Base-by-base conservation (phyloP, 495 filamentous ascomycete species). In the Friedmanniomyces simplex region DNA sequence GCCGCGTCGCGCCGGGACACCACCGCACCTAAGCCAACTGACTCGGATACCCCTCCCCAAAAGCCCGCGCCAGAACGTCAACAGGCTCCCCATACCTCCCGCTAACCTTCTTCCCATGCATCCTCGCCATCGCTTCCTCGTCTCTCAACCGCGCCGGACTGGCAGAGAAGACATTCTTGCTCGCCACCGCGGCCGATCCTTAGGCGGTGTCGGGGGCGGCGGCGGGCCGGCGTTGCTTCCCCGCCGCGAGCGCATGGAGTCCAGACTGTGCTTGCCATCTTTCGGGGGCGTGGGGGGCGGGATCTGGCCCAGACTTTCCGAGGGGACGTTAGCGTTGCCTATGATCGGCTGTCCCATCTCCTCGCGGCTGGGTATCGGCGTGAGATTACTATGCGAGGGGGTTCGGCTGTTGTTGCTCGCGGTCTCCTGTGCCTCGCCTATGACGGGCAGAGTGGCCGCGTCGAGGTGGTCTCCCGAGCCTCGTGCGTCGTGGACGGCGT, bases 351-450 rank as follows among this genome's bases (percentile, higher is more conserved):
- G 57, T 42, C 16, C 55, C 12, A 45, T 20, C 34, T 59, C 56
- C 16, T 59, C 56, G 13, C 42, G 32, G 24, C 49, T 45, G 7
- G 16, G 56, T 14, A 41, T 48, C 14, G 64, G 39, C 2, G 46
- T 49, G 41, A 56, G 50, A 16, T 21, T 51, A 25, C 63, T 52
- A 5, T 34, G 43, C n/a, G 49, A 54, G 16, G 53, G 53, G 10
- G 53, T 47, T 48, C 42, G 22, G 47, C 45, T 50, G 32, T 11
- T 28, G 22, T 36, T 57, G 25, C 86, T 91, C 3, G 78, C 80
- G 18, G 81, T 86, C 70, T 96, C 93, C 13, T 83, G 86, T 25
- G 84, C 85, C 73, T 98, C 93, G 54, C 96, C 89, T 8, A 98
- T 88, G 49, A 96, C 85, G 1, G 93, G 93, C n/a, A 98, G 71